Percentiles rank a stretch among this genome's conserved stretches.
These are phyloP conservation scores for Kregervanrija pseudodelftensis DNA, from an alignment of 805 yeast genomes.

Conservation along the genomic window DNA sequence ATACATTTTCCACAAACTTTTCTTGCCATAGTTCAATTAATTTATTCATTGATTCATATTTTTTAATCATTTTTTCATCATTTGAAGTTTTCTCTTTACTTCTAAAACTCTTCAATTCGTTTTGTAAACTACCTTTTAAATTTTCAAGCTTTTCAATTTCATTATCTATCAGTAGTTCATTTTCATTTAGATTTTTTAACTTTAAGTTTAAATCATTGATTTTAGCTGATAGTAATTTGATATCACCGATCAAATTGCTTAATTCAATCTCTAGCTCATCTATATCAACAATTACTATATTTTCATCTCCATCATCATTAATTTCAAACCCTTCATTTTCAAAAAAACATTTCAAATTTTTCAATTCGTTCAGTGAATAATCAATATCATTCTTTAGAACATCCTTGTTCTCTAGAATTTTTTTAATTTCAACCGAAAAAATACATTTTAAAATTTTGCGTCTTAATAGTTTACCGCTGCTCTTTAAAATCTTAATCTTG, in stretches of 20 bases:
- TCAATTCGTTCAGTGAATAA: slow-evolving; percentile 12
- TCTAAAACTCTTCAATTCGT: slow-evolving; percentile 19
- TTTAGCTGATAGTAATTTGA: too few relatives aligned
- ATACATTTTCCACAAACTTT: slow-evolving; percentile 2
- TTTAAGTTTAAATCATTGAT: too few relatives aligned
- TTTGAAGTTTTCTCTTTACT: slow-evolving; percentile 3
- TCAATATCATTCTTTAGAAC: slow-evolving; percentile 26
- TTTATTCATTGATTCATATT: slow-evolving; percentile 17
- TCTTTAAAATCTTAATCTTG: slow-evolving; percentile 15
- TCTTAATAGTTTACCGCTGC: slow-evolving; percentile 7
- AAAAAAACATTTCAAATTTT: neutral
- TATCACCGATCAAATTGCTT: too few relatives aligned
- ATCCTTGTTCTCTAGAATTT: slow-evolving; percentile 11
- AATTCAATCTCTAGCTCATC: too few relatives aligned
- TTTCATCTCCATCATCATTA: too few relatives aligned
- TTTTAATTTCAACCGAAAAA: slow-evolving; percentile 11
- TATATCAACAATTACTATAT: too few relatives aligned
- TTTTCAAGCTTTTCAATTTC: slow-evolving; percentile 14
- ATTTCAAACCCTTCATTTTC: too few relatives aligned
- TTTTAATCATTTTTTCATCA: slow-evolving; percentile 5
- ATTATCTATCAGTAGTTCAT: neutral
- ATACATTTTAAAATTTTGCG: slow-evolving; percentile 10
- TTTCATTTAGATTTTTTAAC: too few relatives aligned
- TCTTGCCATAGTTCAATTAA: slow-evolving; percentile 2
- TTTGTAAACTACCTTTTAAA: slow-evolving; percentile 1